phyloP scores from a whole-genome alignment of 2,329 filamentous ascomycete species.

The Ceratocystis variospora region DNA sequence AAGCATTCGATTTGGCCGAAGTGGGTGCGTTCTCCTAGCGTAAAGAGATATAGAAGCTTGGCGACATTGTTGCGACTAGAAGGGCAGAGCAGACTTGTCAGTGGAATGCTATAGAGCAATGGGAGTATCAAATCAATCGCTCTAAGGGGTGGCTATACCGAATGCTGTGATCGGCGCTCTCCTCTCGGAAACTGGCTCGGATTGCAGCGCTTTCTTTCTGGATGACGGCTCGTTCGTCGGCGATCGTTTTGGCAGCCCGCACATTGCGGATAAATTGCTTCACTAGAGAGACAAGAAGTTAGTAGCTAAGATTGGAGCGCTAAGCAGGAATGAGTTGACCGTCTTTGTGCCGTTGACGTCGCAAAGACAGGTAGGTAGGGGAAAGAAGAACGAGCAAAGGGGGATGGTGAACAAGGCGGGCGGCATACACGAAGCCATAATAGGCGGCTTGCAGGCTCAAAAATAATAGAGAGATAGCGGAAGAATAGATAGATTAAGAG shows the following conservation, averaged over 20 bases:
- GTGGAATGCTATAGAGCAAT: background rate
- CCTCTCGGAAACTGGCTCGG: conserved; percentile 91
- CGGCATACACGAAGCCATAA: conserved; percentile 20
- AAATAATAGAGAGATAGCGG: background rate
- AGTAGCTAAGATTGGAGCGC: background rate
- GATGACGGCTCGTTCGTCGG: conserved; percentile 93
- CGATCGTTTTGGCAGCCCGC: conserved; percentile 94
- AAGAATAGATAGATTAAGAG: background rate
- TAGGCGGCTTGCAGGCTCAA: background rate
- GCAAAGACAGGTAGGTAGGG: background rate
- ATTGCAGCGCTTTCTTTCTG: conserved; percentile 98
- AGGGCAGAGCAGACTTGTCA: conserved; percentile 13
- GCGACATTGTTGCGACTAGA: conserved; percentile 93
- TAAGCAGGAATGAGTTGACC: background rate
- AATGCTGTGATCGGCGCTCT: conserved; percentile 81
- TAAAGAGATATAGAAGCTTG: conserved; percentile 96
- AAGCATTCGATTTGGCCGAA: conserved; percentile 99
- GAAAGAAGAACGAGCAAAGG: background rate
- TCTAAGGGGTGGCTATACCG: conserved; percentile 41
- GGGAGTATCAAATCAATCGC: background rate
- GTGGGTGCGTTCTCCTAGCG: conserved; percentile 89
- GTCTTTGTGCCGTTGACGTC: conserved; percentile 1
- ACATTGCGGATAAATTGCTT: conserved; percentile 99
- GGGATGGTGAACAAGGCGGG: background rate
- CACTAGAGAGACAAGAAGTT: conserved; percentile 40